Evolutionary conservation across 2,329 filamentous ascomycete species (phyloP), one percentile per base, ranked within the genome.

Genomic region (Ambrosiella xylebori): DNA sequence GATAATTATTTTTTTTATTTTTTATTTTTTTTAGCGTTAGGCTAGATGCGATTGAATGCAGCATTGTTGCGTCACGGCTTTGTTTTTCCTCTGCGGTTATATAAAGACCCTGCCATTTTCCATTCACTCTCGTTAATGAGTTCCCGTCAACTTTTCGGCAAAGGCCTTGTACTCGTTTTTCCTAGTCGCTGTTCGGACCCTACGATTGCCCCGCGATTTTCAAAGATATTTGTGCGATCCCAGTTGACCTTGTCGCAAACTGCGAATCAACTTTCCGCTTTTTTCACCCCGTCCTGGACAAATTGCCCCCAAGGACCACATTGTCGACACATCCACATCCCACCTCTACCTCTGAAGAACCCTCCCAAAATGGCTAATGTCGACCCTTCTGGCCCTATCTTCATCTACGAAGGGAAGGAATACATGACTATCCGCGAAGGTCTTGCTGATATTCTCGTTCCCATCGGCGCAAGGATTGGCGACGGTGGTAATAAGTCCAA

Each of bases 401-500:
- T 54, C 38, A 49, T 54, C 12, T 61, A 60, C 55, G 70, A 76
- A 59, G 77, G 74, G 41, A 71, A 75, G 64, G 70, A 73, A 37
- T 80, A 76, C 63, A 73, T 70, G 17, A 74, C 75, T 12, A 69
- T 81, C 3, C 74, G 70, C 61, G 79, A 82, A 63, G 79, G 79
- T 0, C 74, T 76, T 53, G 79, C 76, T n/a, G 74, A 73, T 38
- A 81, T 82, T 50, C 67, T 80, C 49, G 75, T 78, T 15, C 78
- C 76, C 7, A 71, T 73, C 51, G 70, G 71, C 6, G 68, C 70
- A 19, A 73, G 69, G 64, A 68, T 70, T 59, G 70, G 74, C 59
- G 78, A 80, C 65, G 73, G 77, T 60, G 78, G 82, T 56, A 76
- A 81, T 64, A 75, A 81, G 44, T 79, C 83, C 64, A 85, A 91